Conservation (phyloP, 2,329 filamentous ascomycete genomes). For the Calonectria crousiana region DNA sequence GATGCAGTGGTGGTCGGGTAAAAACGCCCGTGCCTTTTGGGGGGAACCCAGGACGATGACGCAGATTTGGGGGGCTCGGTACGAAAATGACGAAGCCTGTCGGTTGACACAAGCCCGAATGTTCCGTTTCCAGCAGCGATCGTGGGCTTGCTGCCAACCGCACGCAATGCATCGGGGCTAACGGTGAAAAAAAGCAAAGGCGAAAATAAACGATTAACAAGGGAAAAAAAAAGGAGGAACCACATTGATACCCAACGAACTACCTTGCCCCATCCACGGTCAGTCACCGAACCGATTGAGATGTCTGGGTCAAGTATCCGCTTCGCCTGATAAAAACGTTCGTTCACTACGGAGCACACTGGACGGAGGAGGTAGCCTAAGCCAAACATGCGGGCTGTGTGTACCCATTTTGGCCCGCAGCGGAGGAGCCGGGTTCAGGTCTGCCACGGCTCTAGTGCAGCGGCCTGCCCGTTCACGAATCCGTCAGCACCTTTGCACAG, state of each 20-base stretch:
- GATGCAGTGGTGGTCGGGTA: slow-evolving; percentile 4
- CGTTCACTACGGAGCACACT: background rate
- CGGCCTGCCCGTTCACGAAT: slow-evolving; percentile 5
- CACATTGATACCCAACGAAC: background rate
- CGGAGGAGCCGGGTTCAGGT: slow-evolving; percentile 3
- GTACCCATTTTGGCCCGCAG: slow-evolving; percentile 3
- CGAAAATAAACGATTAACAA: background rate
- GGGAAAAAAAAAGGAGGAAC: background rate
- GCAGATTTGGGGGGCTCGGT: background rate
- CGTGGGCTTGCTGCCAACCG: background rate
- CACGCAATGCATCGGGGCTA: background rate
- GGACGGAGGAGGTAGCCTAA: background rate
- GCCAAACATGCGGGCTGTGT: background rate
- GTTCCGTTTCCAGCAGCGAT: slow-evolving; percentile 9
- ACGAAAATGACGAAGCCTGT: slow-evolving; percentile 10
- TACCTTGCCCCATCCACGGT: background rate
- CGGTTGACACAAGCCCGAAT: background rate
- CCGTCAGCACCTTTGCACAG: background rate
- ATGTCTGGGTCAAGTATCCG: background rate
- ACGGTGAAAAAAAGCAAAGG: background rate
- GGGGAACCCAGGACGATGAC: slow-evolving; percentile 10
- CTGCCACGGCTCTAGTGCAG: slow-evolving; percentile 9
- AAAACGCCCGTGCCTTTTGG: slow-evolving; percentile 6
- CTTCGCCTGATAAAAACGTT: background rate
- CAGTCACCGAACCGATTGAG: background rate